These are phyloP conservation scores for Trypanosoma cruzi DNA, from an alignment of 208 protist genomes.

Conservation along the genomic window DNA sequence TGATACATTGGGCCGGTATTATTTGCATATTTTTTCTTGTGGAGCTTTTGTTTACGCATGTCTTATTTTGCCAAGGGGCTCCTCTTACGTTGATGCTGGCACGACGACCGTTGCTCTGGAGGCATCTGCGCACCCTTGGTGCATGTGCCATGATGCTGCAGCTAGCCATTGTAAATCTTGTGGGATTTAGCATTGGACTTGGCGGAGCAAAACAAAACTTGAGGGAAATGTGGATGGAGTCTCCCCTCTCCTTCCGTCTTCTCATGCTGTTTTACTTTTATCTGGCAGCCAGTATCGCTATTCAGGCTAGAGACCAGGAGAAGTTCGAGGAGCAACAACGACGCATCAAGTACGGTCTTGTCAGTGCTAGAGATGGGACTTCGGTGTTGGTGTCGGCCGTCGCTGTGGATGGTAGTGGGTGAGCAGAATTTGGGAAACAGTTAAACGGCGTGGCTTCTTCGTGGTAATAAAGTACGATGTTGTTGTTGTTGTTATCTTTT, in stretches of 20 bases:
- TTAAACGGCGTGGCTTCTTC: background rate
- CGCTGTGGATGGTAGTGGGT: background rate
- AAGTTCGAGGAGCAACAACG: constrained; percentile 37
- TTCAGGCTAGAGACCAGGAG: constrained; percentile 61
- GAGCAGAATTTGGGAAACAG: background rate
- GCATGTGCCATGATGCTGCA: constrained; percentile 42
- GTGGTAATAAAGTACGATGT: background rate
- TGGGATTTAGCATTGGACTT: constrained; percentile 64
- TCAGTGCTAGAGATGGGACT: background rate
- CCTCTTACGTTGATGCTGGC: constrained; percentile 28
- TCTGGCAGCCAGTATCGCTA: constrained; percentile 42
- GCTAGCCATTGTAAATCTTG: constrained; percentile 66
- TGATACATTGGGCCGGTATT: constrained; percentile 75
- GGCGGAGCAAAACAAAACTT: constrained; percentile 22
- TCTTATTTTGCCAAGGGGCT: constrained; percentile 40
- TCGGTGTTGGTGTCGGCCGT: no score
- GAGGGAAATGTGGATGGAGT: constrained; percentile 23
- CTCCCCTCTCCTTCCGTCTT: constrained; percentile 22
- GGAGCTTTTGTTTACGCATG: constrained; percentile 56
- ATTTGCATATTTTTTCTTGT: constrained; percentile 71
- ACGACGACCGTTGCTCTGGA: constrained; percentile 36
- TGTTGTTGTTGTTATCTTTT: no score
- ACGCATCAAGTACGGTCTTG: constrained; percentile 36
- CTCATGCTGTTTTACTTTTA: constrained; percentile 42
- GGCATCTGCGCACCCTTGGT: constrained; percentile 42